These are phyloP conservation scores for Groenewaldozyma sp. DNA, from an alignment of 1,139 yeast species.

Conservation along the genomic window DNA sequence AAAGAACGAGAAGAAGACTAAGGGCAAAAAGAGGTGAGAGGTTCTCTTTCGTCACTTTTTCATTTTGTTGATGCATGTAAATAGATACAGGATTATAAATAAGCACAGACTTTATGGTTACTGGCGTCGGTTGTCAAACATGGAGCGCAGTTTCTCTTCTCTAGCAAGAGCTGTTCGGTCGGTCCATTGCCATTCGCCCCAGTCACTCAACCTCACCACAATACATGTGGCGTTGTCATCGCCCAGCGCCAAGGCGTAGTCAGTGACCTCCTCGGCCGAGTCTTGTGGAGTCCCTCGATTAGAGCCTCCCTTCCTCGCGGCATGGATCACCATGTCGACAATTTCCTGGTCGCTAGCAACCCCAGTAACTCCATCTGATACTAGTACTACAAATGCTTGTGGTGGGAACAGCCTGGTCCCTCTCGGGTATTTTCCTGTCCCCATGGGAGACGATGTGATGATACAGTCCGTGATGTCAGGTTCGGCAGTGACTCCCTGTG, in stretches of 20 bases:
- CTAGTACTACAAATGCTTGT: conserved; percentile 40
- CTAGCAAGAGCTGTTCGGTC: conserved; percentile 80
- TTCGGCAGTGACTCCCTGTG: conserved; percentile 82
- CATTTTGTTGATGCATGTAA: conserved; percentile 3
- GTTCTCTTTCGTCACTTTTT: not conserved
- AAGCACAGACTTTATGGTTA: not conserved
- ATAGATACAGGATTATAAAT: conserved; percentile 1
- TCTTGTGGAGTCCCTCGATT: conserved; percentile 71
- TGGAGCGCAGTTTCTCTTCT: conserved; percentile 50
- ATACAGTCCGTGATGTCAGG: conserved; percentile 71
- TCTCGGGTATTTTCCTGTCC: conserved; percentile 29
- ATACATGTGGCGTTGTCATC: conserved; percentile 91
- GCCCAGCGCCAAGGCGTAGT: conserved; percentile 77
- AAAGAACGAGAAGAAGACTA: conserved; percentile 23
- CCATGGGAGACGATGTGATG: conserved; percentile 38
- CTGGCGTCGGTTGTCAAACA: conserved; percentile 18
- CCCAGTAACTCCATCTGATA: conserved; percentile 83
- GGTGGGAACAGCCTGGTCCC: conserved; percentile 8
- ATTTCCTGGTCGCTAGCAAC: conserved; percentile 81
- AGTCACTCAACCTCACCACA: conserved; percentile 70
- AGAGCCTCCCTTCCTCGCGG: conserved; percentile 59
- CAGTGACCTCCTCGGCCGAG: conserved; percentile 77
- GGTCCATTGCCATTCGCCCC: conserved; percentile 75
- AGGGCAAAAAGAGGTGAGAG: not conserved
- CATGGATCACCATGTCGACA: conserved; percentile 71